Base-by-base conservation (phyloP, 352 stramenopile species). In the Phytophthora aleatoria region DNA sequence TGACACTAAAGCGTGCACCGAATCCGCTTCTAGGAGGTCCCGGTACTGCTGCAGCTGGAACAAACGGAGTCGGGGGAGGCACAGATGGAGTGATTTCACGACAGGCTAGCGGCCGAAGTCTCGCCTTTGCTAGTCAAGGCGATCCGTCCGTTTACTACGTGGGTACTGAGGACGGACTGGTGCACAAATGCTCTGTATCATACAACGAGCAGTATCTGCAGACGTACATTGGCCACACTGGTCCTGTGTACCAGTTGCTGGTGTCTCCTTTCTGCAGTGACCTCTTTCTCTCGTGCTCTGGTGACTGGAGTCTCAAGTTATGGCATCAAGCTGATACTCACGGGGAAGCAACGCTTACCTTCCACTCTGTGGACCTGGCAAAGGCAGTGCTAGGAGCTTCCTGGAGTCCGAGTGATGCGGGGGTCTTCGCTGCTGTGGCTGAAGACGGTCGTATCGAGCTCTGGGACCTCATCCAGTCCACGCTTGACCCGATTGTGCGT, bases 191-290 rank as follows among this genome's bases (percentile, higher is more conserved):
- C 64, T 97, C 85, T 7, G 80, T 91, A 13, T 97, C 87, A 57
- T 98, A 98, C 87, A 97, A 96, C 60, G 94, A 98, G 59, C 90
- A 97, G 68, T 97, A 97, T 56, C 69, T 98, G 43, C 83, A 97
- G 58, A 97, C 89, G 31, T 98, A 97, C 62, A 72, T 73, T 20
- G 90, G 85, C 0, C 92, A 98, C 65, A 90, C 76, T 0, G 94
- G 87, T 1, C 92, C 94, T 0, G 90, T 98, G 30, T 97, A 98
- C 73, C 81, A 89, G 53, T 64, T 98, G 12, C 67, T 90, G 0
- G 91, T 92, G 41, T 97, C 86, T 36, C 90, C 90, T 1, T 97
- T 97, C 60, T 96, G 76, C 41, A 79, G 68, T 26, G 77, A 94
- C 27, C 50, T 93, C 16, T 97, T 97, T 48, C 73, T 98, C 1